phyloP scores from a whole-genome alignment of 768 basidiomycete genomes.

The Obba rivulosa region DNA sequence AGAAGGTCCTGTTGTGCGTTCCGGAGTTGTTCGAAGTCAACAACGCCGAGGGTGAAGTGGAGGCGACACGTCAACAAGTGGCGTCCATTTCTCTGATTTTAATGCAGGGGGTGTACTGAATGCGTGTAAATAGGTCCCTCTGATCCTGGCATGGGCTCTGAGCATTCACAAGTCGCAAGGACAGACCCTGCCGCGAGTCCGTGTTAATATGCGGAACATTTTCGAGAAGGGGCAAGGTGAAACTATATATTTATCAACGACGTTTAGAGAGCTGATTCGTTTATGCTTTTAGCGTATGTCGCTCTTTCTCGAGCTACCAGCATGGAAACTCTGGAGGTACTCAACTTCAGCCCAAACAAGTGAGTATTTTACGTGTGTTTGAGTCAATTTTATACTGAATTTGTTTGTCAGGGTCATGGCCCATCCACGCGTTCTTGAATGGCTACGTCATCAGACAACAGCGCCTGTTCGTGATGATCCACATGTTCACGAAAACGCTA shows the following conservation, averaged over 20 bases:
- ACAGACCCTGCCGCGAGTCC: constrained; percentile 81
- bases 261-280: not conserved
- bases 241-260: not conserved
- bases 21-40: constrained; percentile 61
- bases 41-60: constrained; percentile 51
- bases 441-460: constrained; percentile 35
- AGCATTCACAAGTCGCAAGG: constrained; percentile 90
- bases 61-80: constrained; percentile 59
- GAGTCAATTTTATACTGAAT: not conserved
- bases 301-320: constrained; percentile 69
- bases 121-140: constrained; percentile 34
- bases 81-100: not conserved
- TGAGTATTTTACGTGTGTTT: constrained; percentile 22
- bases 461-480: constrained; percentile 13
- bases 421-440: constrained; percentile 57
- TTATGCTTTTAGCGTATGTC: constrained; percentile 50
- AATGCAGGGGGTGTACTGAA: not conserved
- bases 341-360: constrained; percentile 58
- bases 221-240: constrained; percentile 82
- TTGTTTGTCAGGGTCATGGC: constrained; percentile 47
- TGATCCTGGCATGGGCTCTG: constrained; percentile 82
- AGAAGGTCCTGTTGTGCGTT: constrained; percentile 38
- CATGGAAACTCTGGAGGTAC: constrained; percentile 60
- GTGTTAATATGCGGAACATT: constrained; percentile 65
- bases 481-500: constrained; percentile 30